Evolutionary conservation across 805 yeast genomes (phyloP).

Genomic region (Clavispora carvajalis): DNA sequence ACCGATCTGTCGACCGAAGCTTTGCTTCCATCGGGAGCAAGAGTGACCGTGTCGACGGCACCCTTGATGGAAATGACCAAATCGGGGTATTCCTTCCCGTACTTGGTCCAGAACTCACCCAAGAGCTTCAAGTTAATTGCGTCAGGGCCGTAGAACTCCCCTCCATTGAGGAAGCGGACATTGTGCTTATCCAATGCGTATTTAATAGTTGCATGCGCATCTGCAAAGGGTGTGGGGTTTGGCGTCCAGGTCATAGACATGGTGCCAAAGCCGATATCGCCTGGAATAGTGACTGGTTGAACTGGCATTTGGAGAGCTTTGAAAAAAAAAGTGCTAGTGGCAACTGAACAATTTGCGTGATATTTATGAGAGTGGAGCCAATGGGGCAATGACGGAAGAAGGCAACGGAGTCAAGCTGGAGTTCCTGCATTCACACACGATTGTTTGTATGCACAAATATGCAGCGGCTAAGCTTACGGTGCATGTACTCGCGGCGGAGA

Average conservation of each 20-base stretch:
- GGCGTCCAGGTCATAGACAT: slow-evolving; percentile 78
- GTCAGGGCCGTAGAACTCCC: slow-evolving; percentile 69
- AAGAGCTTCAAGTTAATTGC: slow-evolving; percentile 51
- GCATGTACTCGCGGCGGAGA: no score
- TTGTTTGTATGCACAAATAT: no score
- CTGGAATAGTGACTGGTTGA: slow-evolving; percentile 14
- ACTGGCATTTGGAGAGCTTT: slow-evolving; percentile 1
- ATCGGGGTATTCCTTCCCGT: slow-evolving; percentile 47
- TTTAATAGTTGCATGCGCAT: slow-evolving; percentile 50
- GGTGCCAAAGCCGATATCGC: slow-evolving; percentile 63
- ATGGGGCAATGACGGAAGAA: no score
- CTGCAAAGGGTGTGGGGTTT: slow-evolving; percentile 47
- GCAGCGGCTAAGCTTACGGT: no score
- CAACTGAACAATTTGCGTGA: no score
- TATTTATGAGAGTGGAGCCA: no score
- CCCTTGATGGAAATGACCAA: slow-evolving; percentile 69
- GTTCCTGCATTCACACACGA: no score
- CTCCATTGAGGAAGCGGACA: slow-evolving; percentile 59
- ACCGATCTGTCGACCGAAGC: slow-evolving; percentile 47
- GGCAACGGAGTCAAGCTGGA: no score
- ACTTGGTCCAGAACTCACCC: slow-evolving; percentile 53
- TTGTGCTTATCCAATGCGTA: slow-evolving; percentile 38
- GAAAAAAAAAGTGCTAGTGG: no score
- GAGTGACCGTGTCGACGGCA: slow-evolving; percentile 33
- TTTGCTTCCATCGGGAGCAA: slow-evolving; percentile 46